Evolutionary conservation across 176 grass and related monocot genomes (phyloP).

Genomic region (Hordeum vulgare): MorexV3_pseudomolecules_assembly NC_058521.1:577430380-577430879

Average conservation of each 20-base stretch:
- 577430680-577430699: not conserved
- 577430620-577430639: not conserved
- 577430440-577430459: conserved; percentile 23
- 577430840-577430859: not conserved
- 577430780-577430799: not conserved
- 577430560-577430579: not conserved
- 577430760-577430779: not conserved
- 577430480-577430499: conserved; percentile 14
- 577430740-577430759: not conserved
- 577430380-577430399: not conserved
- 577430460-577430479: conserved; percentile 21
- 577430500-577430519: not conserved
- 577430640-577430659: not conserved
- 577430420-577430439: not conserved
- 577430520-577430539: not conserved
- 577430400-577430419: not conserved
- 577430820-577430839: not conserved
- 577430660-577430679: not conserved
- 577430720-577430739: too few species aligned
- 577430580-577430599: not conserved
- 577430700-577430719: too few species aligned
- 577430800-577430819: not conserved
- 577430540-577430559: not conserved
- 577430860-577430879: not conserved
- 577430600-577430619: too few species aligned